phyloP scores from a whole-genome alignment of 352 stramenopile species.

The Thalassiosira livingstoniorum region DNA sequence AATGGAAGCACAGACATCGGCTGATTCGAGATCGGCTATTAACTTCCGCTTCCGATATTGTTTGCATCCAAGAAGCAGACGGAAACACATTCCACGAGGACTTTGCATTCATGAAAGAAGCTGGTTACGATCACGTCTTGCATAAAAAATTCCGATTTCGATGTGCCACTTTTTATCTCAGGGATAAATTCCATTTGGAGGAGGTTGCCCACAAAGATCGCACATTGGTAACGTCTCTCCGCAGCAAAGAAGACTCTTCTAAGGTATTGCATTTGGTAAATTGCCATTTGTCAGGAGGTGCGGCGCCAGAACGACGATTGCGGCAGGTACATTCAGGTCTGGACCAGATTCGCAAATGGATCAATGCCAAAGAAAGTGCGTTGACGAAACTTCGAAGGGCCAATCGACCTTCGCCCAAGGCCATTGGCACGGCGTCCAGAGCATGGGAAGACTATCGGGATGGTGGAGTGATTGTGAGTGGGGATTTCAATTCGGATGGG shows the following conservation, averaged over 20 bases:
- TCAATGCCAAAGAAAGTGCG: constrained; percentile 17
- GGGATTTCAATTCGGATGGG: constrained; percentile 63
- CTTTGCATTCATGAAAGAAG: constrained; percentile 66
- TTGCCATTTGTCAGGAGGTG: constrained; percentile 65
- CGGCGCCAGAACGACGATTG: constrained; percentile 55
- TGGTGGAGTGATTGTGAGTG: constrained; percentile 47
- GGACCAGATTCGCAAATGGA: constrained; percentile 50
- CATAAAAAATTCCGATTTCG: constrained; percentile 70
- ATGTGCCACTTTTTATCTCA: constrained; percentile 61
- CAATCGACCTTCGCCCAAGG: constrained; percentile 34
- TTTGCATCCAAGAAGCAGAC: constrained; percentile 64
- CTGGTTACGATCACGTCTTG: constrained; percentile 57
- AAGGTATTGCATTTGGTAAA: constrained; percentile 56
- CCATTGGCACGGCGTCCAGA: constrained; percentile 11
- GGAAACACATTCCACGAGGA: constrained; percentile 62
- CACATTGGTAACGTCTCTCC: constrained; percentile 57
- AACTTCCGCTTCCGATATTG: constrained; percentile 47
- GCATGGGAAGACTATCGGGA: constrained; percentile 19
- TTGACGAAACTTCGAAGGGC: constrained; percentile 18
- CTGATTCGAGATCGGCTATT: constrained; percentile 58
- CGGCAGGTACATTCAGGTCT: constrained; percentile 57
- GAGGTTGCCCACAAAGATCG: constrained; percentile 63
- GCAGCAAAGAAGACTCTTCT: constrained; percentile 15
- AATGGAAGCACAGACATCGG: constrained; percentile 53
- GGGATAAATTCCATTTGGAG: constrained; percentile 42